Evolutionary conservation across 164 flowering plant species (phyloP), one percentile per base, ranked within the genome.

Genomic region (Kalanchoe fedtschenkoi): DNA sequence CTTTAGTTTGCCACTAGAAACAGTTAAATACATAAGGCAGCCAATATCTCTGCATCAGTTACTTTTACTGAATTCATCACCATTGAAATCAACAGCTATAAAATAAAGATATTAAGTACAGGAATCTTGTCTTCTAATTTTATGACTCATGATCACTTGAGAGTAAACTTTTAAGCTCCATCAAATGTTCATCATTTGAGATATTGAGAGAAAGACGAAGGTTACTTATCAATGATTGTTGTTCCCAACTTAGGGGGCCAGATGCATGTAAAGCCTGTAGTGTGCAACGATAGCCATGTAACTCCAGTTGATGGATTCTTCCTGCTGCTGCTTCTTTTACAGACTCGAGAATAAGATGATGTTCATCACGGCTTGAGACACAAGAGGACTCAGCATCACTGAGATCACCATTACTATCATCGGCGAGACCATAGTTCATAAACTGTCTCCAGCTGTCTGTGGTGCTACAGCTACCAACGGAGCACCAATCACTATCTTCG

Each of bases 191-290:
- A 71, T 92, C 98, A 72, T 83, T 89, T 72, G 96, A 87, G 70
- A 92, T 85, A 64, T 86, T 76, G 66, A 92, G 91, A 2, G 73
- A 73, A 66, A 86, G 76, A 54, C 97, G 96, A 62, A 92, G 95
- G 72, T 87, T 82, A 34, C 96, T 92, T 76, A 92, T 64, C 67
- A 86, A 60, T 21, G 79, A 75, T 80, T 92, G 96, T 61, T 80
- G 82, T 66, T 92, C 98, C 98, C 98, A 92, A 78, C 85, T 92
- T 72, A 89, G 75, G 68, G 93, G 93, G 43, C 98, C 96, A 55
- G 88, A 87, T 58, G 91, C 91, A 81, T 81, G 81, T 64, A 89
- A 77, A 65, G 89, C 96, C 74, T 75, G 88, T 64, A 92, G 73
- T 30, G 91, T 89, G 72, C 85, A 75, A 59, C 85, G 87, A 65